These are phyloP conservation scores for Fusarium sp. DNA, from an alignment of 2,329 filamentous ascomycete genomes.

Conservation along the genomic window DNA sequence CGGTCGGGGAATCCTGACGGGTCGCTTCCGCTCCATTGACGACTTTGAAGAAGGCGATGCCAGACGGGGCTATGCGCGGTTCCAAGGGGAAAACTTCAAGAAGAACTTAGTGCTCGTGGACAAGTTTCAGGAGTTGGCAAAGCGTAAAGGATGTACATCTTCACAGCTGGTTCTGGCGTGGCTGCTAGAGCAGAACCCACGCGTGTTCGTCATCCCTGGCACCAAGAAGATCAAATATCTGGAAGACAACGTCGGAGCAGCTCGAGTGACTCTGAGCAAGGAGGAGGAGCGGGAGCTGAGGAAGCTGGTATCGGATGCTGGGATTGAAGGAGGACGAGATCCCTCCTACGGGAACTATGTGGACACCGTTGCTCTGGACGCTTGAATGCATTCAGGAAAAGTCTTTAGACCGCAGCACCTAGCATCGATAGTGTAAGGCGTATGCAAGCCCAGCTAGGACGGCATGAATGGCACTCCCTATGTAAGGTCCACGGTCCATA, in stretches of 20 bases:
- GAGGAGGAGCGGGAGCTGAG: constrained; percentile 56
- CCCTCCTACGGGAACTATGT: constrained; percentile 34
- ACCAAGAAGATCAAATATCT: constrained; percentile 65
- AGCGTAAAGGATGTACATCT: constrained; percentile 69
- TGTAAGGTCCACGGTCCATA: constrained; percentile 33
- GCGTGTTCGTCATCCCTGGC: constrained; percentile 73
- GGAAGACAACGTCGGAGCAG: constrained; percentile 61
- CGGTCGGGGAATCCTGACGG: constrained; percentile 71
- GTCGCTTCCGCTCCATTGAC: constrained; percentile 60
- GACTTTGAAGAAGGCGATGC: constrained; percentile 59
- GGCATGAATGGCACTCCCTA: constrained; percentile 14
- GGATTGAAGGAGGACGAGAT: constrained; percentile 48
- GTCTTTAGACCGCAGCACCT: background rate
- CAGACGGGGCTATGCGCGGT: constrained; percentile 37
- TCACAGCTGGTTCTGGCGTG: constrained; percentile 75
- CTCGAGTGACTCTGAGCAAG: constrained; percentile 51
- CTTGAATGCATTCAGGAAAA: constrained; percentile 11
- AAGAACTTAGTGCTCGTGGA: constrained; percentile 71
- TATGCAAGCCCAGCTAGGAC: constrained; percentile 8
- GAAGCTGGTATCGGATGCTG: constrained; percentile 46
- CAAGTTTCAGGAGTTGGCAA: constrained; percentile 44
- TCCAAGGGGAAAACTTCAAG: constrained; percentile 47
- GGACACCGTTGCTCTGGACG: constrained; percentile 37
- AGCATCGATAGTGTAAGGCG: constrained; percentile 19
- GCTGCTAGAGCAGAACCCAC: constrained; percentile 72